A percentile compares a stretch with the other conserved stretches of the same genome.
phyloP scores from a whole-genome alignment of 768 basidiomycete species.

The Suillus variegatus region DNA sequence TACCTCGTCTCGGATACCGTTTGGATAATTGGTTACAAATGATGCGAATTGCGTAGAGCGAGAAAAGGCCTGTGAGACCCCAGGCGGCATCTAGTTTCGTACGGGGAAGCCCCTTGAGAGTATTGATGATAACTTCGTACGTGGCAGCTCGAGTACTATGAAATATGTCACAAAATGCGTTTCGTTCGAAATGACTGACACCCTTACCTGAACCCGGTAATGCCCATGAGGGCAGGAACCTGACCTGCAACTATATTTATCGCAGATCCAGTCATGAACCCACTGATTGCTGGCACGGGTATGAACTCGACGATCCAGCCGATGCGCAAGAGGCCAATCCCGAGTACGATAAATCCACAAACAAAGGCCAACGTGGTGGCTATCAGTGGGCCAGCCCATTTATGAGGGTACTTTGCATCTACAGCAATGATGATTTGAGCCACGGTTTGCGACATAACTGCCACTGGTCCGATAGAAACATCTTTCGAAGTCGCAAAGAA shows the following conservation, averaged over 20 bases:
- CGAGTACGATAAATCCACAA: conserved; percentile 89
- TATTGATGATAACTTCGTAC: conserved; percentile 90
- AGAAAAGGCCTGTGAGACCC: conserved; percentile 74
- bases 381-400: conserved; percentile 71
- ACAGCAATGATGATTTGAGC: conserved; percentile 79
- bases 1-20: conserved; percentile 65
- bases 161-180: conserved; percentile 10
- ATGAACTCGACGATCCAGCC: conserved; percentile 98
- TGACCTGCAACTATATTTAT: conserved; percentile 89
- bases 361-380: conserved; percentile 85
- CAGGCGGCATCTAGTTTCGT: conserved; percentile 86
- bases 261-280: conserved; percentile 98
- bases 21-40: conserved; percentile 49
- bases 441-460: conserved; percentile 93
- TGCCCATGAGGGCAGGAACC: conserved; percentile 88
- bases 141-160: conserved; percentile 81
- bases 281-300: conserved; percentile 79
- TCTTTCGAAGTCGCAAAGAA: conserved; percentile 98
- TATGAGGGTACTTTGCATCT: conserved; percentile 48
- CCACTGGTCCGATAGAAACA: conserved; percentile 98
- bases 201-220: conserved; percentile 76
- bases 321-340: conserved; percentile 82
- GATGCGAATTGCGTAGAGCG: conserved; percentile 70
- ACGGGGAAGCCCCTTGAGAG: conserved; percentile 76
- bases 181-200: not conserved